These are phyloP conservation scores for Coix lacrymajobi DNA, from an alignment of 176 grass and related monocot genomes.

Conservation along the genomic window DNA sequence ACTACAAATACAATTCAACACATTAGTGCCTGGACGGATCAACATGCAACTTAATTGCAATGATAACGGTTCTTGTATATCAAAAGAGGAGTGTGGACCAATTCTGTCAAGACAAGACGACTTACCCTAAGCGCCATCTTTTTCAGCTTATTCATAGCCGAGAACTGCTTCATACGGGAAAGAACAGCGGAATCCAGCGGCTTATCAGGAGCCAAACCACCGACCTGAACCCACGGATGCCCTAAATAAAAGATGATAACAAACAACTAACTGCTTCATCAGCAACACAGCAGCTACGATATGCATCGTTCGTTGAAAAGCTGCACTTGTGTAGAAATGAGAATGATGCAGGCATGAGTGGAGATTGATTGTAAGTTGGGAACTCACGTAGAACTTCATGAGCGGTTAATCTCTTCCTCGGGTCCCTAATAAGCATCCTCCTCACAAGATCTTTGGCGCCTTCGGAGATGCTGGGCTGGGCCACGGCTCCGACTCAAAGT, in stretches of 20 bases:
- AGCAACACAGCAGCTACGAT: background rate
- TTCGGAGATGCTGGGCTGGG: constrained; percentile 88
- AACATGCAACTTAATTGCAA: no score
- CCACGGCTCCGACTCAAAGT: constrained; percentile 87
- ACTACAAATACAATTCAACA: no score
- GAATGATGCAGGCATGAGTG: background rate
- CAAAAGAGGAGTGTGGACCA: no score
- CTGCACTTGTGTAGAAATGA: background rate
- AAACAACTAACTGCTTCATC: background rate
- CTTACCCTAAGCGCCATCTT: constrained; percentile 89
- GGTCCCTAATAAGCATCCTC: constrained; percentile 85
- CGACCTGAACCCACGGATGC: constrained; percentile 92
- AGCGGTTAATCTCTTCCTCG: constrained; percentile 70
- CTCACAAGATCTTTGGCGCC: constrained; percentile 88
- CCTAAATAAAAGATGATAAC: constrained; percentile 37
- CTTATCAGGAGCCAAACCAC: constrained; percentile 73
- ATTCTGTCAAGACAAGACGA: background rate
- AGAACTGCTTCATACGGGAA: constrained; percentile 90
- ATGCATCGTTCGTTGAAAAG: background rate
- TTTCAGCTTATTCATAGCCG: constrained; percentile 92
- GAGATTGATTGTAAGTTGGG: background rate
- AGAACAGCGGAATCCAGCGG: constrained; percentile 83
- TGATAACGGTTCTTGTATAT: no score
- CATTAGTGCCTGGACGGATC: no score
- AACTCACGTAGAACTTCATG: constrained; percentile 91